These are phyloP conservation scores for Polymyxa betae DNA, from an alignment of 208 protist genomes.

Conservation along the genomic window DNA sequence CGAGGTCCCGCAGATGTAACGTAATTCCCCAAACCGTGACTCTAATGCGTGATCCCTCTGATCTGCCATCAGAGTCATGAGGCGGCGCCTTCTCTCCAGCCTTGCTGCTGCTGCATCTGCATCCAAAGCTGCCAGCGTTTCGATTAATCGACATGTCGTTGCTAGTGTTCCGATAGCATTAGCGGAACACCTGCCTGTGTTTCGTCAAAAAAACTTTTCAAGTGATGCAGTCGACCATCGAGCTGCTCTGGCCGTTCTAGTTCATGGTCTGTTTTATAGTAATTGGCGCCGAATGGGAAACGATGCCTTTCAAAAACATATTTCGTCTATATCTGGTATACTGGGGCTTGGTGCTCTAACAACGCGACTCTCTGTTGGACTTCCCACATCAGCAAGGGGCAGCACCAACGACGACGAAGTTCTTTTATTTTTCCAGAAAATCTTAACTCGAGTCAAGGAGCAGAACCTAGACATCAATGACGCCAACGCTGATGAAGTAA, in stretches of 20 bases:
- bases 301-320: not conserved
- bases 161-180: no score
- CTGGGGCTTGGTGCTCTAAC: conserved; percentile 24
- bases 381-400: not conserved
- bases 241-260: not conserved
- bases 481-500: not conserved
- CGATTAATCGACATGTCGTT: no score
- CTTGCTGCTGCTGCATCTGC: no score
- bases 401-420: conserved; percentile 1
- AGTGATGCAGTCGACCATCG: no score
- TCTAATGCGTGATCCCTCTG: no score
- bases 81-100: no score
- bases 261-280: not conserved
- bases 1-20: no score
- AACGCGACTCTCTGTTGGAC: not conserved
- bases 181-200: no score
- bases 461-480: not conserved
- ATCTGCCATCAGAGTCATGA: no score
- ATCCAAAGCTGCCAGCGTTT: no score
- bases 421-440: not conserved
- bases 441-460: not conserved
- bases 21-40: no score
- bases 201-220: no score
- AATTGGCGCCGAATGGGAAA: not conserved
- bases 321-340: not conserved